Evolutionary conservation across 805 yeast species (phyloP).

Genomic region (Yamadazyma olivae): DNA sequence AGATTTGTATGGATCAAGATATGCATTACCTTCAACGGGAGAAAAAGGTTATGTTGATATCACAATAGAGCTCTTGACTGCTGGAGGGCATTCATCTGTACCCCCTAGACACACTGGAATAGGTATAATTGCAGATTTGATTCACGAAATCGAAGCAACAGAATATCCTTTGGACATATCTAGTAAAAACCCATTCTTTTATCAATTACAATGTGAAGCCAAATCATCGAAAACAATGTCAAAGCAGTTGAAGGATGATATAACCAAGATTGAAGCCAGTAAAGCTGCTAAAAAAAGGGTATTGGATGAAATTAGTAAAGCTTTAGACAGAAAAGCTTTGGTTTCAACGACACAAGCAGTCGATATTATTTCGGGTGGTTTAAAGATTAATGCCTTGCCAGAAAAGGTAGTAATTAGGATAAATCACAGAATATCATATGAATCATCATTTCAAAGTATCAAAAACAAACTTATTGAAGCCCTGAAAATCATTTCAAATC

Average conservation of each 20-base stretch:
- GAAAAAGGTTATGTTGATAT: conserved; percentile 51
- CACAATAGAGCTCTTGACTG: conserved; percentile 47
- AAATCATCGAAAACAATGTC: conserved; percentile 15
- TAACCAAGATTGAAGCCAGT: conserved; percentile 3
- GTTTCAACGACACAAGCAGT: conserved; percentile 37
- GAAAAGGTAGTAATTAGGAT: conserved; percentile 29
- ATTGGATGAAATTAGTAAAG: conserved; percentile 17
- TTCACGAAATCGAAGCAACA: conserved; percentile 53
- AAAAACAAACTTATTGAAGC: conserved; percentile 19
- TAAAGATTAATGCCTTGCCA: conserved; percentile 40
- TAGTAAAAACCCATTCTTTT: conserved; percentile 56
- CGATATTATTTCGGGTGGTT: conserved; percentile 38
- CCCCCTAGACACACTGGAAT: conserved; percentile 82
- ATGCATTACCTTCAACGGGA: conserved; percentile 51
- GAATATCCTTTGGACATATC: conserved; percentile 49
- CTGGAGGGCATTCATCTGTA: conserved; percentile 76
- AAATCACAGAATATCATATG: conserved; percentile 36
- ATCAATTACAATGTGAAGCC: conserved; percentile 62
- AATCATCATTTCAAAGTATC: conserved; percentile 21
- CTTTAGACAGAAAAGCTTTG: conserved; percentile 23
- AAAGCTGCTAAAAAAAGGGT: conserved; percentile 26
- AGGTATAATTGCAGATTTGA: conserved; percentile 65
- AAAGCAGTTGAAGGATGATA: conserved; percentile 9
- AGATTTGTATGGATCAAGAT: conserved; percentile 46
- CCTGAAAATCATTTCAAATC: conserved; percentile 25